Percentiles rank a stretch among this genome's conserved stretches.
Evolutionary conservation across 2,329 filamentous ascomycete genomes (phyloP).

Genomic region (Talaromyces funiculosus): DNA sequence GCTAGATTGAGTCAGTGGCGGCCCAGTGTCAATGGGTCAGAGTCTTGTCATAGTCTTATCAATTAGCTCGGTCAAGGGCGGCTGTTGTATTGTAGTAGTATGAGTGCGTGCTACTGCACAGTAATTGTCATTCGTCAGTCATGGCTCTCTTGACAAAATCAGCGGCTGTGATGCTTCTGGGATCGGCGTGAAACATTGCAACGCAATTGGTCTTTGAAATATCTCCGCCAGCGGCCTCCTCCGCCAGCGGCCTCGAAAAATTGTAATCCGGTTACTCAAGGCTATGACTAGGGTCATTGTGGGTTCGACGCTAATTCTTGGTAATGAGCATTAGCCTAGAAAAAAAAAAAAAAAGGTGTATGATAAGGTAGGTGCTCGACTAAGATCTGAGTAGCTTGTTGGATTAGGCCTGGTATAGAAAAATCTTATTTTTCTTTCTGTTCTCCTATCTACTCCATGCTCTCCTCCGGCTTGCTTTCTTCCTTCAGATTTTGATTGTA

Average conservation of each 20-base stretch:
- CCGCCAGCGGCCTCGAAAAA: neutral
- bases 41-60: neutral
- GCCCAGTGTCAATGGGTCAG: neutral
- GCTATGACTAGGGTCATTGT: neutral
- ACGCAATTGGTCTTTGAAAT: slow-evolving; percentile 1
- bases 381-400: neutral
- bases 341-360: too few relatives aligned
- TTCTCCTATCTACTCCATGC: neutral
- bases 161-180: neutral
- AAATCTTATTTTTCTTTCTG: neutral
- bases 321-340: neutral
- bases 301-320: neutral
- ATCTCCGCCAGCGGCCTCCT: neutral
- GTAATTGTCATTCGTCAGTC: neutral
- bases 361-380: neutral
- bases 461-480: neutral
- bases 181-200: slow-evolving; percentile 2
- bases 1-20: neutral
- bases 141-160: neutral
- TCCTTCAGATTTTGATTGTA: neutral
- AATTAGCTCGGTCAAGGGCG: neutral
- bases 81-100: neutral
- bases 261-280: neutral
- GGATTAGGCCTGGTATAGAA: neutral
- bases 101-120: neutral